These are phyloP conservation scores for Populus hybrid DNA, from an alignment of 441 rosid species.

Conservation along the genomic window DNA sequence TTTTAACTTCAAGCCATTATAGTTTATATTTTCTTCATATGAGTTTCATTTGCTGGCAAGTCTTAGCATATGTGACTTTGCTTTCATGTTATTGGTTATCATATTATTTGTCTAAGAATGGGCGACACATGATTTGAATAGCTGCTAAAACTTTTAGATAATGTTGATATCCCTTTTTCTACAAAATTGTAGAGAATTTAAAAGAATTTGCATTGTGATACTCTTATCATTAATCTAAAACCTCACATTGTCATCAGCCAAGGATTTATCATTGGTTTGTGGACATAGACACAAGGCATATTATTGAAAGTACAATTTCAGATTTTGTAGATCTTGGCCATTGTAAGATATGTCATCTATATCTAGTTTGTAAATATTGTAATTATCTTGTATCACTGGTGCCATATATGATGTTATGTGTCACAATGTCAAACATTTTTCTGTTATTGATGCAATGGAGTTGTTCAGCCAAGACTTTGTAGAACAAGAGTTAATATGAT, in stretches of 20 bases:
- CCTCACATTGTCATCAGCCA: background rate
- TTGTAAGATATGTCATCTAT: background rate
- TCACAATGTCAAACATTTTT: background rate
- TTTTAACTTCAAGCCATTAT: slow-evolving; percentile 1
- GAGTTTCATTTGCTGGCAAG: background rate
- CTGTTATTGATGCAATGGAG: background rate
- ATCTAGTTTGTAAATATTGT: background rate
- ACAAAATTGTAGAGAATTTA: background rate
- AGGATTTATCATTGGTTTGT: background rate
- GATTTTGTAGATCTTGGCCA: background rate
- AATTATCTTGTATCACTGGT: background rate
- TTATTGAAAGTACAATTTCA: background rate
- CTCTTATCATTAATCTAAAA: background rate
- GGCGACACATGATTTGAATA: background rate
- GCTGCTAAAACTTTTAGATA: background rate
- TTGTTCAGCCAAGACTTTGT: background rate
- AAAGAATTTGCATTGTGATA: background rate
- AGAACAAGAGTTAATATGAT: background rate
- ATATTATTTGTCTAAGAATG: background rate
- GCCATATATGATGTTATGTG: background rate
- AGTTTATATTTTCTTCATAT: background rate
- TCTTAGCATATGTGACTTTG: background rate
- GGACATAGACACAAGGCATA: background rate
- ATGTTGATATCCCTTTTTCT: background rate
- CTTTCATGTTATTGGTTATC: background rate